Base-by-base conservation (phyloP, 2,329 filamentous ascomycete species). In the Fusarium protoensiforme region DNA sequence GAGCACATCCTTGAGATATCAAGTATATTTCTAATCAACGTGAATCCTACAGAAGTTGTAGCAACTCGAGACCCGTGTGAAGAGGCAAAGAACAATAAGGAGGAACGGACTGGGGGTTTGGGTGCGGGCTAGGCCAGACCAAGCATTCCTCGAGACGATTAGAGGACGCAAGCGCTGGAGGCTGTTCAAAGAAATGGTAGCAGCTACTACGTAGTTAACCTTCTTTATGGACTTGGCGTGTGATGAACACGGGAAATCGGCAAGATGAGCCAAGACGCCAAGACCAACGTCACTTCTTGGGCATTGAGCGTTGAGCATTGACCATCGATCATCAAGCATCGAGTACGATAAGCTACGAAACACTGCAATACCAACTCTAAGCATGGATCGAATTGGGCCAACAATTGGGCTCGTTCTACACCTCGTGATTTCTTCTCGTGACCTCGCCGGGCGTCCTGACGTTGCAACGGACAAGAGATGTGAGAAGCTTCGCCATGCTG, bases 341-440 rank as follows among this genome's bases (percentile, higher is more conserved):
- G 16, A 51, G 16, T n/a, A n/a, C 16, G 39, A 58, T 41, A 48
- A 43, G 53, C 31, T 39, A 24, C 62, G 46, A 73, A 36, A 22
- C 13, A 59, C 6, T n/a, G 5, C 24, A 29, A 51, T 36, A 31
- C 41, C 48, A 58, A 64, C 53, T 5, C 27, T 31, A 58, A 58
- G 20, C 29, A 20, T n/a, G 22, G 24, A 29, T 51, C 31, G 48
- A 64, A 74, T 68, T 74, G 64, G 57, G 20, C 67, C 71, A 71
- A 71, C 67, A 61, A 51, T 27, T 43, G 22, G 8, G 33, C 48
- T 22, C 51, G 35, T 24, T 57, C 16, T 20, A 11, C 36, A 51
- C 71, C 71, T 66, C 41, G 54, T 73, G 71, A 69, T 69, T 36
- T 41, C 41, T 22, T 35, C 63, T 11, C 53, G 68, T 74, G 71